phyloP scores from a whole-genome alignment of 257 asterid genomes.

The Fraxinus americana region DNA sequence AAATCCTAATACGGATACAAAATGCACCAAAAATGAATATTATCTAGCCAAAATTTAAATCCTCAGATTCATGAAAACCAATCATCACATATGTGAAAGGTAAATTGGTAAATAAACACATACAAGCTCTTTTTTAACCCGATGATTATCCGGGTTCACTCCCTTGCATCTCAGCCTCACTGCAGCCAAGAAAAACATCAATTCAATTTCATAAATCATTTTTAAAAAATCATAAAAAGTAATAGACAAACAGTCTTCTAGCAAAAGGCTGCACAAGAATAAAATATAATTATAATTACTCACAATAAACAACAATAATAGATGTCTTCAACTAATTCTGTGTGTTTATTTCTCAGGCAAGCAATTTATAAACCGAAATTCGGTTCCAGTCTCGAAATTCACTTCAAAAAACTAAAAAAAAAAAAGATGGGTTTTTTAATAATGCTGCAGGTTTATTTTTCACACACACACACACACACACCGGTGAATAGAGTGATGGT shows the following conservation, averaged over 20 bases:
- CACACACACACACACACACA: no score
- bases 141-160: slow-evolving; percentile 75
- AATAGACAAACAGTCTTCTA: no score
- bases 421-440: background rate
- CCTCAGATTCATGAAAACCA: slow-evolving; percentile 5
- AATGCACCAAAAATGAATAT: background rate
- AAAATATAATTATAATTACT: no score
- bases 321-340: no score
- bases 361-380: background rate
- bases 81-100: no score
- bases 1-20: background rate
- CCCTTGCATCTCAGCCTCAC: slow-evolving; percentile 96
- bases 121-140: slow-evolving; percentile 77
- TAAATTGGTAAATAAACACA: slow-evolving; percentile 8
- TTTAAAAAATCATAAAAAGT: background rate
- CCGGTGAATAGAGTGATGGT: no score
- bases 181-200: slow-evolving; percentile 36
- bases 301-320: no score
- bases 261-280: no score
- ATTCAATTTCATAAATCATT: slow-evolving; percentile 3
- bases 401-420: background rate
- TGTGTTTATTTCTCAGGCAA: no score
- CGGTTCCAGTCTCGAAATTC: background rate
- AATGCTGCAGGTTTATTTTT: background rate
- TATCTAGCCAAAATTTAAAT: background rate